Evolutionary conservation across 2,329 filamentous ascomycete species (phyloP), one percentile per base, ranked within the genome.

Genomic region (Pseudogymnoascus pannorum): DNA sequence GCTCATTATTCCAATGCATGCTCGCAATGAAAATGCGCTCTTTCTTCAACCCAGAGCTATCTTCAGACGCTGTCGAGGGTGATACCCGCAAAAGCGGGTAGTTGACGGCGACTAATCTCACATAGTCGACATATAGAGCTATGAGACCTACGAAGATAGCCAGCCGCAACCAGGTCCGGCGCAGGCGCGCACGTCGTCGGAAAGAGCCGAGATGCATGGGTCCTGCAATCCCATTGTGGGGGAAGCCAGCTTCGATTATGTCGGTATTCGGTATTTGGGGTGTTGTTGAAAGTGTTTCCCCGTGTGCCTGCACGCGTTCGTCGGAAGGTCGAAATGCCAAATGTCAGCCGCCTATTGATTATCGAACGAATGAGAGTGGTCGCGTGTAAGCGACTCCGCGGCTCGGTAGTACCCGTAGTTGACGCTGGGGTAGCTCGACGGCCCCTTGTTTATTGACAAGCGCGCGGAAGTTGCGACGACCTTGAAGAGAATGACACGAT

Each of bases 1-100:
- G 70, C 63, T 81, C 87, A 64, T 83, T 83, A 68, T 88, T 89
- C 79, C 86, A 89, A 68, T 88, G 86, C 69, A 87, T 83, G 64
- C 82, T 83, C 4, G 86, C 83, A 63, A 91, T 88, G 74, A 84
- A 91, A 64, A 91, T 80, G 64, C 76, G 74, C 68, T 76, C 24
- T 38, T 60, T 58, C 18, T 14, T 24, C 24, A 22, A 8, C 18
- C 57, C 36, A 38, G 42, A 60, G 61, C 31, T 63, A 60, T 58
- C 51, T 3, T 36, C 11, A 16, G 59, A 51, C 7, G n/a, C 44
- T 9, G 59, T 14, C 3, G 48, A 44, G 38, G 57, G 22, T 22
- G 60, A 36, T 20, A 64, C 57, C 59, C 62, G 60, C 4, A 3
- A 58, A 29, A 44, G 24, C 22, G 60, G 57, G 26, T 60, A 33